phyloP scores from a whole-genome alignment of 2,329 filamentous ascomycete genomes.

The Alternaria novae-zelandiae region DNA sequence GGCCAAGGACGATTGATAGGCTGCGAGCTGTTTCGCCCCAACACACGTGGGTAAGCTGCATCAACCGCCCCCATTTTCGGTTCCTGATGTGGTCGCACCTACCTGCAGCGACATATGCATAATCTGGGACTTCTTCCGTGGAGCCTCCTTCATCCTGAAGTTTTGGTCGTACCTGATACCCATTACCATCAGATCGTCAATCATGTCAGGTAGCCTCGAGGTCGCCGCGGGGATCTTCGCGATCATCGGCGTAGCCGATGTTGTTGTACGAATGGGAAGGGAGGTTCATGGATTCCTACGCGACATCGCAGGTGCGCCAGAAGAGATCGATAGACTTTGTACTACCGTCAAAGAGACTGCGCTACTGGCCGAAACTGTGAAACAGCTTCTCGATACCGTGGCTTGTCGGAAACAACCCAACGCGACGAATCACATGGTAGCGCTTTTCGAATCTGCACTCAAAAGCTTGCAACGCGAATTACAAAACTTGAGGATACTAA shows the following conservation, averaged over 20 bases:
- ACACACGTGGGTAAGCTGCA: not conserved
- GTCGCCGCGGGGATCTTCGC: slow-evolving; percentile 20
- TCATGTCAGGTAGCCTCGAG: slow-evolving; percentile 3
- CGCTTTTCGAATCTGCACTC: not conserved
- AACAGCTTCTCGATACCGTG: slow-evolving; percentile 1
- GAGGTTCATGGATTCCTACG: slow-evolving; percentile 20
- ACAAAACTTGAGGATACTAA: not conserved
- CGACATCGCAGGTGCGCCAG: slow-evolving; percentile 16
- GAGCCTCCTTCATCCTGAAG: not conserved
- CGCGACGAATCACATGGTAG: not conserved
- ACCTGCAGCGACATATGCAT: not conserved
- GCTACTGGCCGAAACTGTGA: not conserved
- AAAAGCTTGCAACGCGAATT: slow-evolving; percentile 12
- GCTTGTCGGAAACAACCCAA: not conserved
- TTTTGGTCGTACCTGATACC: not conserved
- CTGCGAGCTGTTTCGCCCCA: not conserved
- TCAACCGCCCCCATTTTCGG: not conserved
- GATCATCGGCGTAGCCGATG: slow-evolving; percentile 22
- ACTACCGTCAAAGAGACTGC: slow-evolving; percentile 10
- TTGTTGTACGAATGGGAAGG: slow-evolving; percentile 14
- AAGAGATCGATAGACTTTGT: slow-evolving; percentile 8
- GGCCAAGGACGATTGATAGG: not conserved
- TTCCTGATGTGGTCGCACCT: not conserved
- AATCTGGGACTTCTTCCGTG: not conserved
- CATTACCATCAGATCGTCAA: not conserved